Evolutionary conservation across 73 alveolate species (phyloP).

Genomic region (Paramecium biaurelia): DNA sequence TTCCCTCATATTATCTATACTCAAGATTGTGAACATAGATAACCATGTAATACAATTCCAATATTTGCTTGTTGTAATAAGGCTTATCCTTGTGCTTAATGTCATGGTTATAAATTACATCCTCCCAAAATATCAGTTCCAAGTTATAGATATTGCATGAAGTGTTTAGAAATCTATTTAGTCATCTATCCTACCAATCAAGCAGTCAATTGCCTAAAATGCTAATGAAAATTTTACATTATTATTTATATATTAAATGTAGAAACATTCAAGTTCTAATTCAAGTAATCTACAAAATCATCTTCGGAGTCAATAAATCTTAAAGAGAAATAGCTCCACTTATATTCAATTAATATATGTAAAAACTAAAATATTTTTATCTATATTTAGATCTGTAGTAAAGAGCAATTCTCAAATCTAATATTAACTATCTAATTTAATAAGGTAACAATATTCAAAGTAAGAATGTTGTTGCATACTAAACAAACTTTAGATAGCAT

Average conservation of each 20-base stretch:
- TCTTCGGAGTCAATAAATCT: background rate
- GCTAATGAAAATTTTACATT: background rate
- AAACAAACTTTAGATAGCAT: too few species aligned
- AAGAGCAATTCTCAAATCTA: too few species aligned
- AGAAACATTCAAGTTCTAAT: background rate
- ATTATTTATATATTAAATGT: background rate
- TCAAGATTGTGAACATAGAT: slow-evolving; percentile 33
- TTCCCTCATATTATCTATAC: slow-evolving; percentile 34
- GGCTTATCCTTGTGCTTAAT: slow-evolving; percentile 57
- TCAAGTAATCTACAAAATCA: background rate
- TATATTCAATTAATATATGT: too few species aligned
- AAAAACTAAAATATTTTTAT: too few species aligned
- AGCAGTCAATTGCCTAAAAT: slow-evolving; percentile 58
- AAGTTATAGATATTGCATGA: slow-evolving; percentile 56
- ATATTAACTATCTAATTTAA: too few species aligned
- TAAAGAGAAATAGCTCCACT: background rate
- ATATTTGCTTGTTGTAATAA: slow-evolving; percentile 60
- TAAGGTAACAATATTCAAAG: too few species aligned
- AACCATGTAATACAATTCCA: slow-evolving; percentile 61
- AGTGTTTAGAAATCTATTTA: slow-evolving; percentile 44
- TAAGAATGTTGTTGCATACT: too few species aligned
- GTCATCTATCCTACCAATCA: slow-evolving; percentile 55
- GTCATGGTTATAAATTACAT: slow-evolving; percentile 49
- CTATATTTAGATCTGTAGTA: too few species aligned
- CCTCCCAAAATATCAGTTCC: slow-evolving; percentile 61